Base-by-base conservation (phyloP, 1,284 basidiomycete genomes). In the Gymnopus androsaceus region DNA sequence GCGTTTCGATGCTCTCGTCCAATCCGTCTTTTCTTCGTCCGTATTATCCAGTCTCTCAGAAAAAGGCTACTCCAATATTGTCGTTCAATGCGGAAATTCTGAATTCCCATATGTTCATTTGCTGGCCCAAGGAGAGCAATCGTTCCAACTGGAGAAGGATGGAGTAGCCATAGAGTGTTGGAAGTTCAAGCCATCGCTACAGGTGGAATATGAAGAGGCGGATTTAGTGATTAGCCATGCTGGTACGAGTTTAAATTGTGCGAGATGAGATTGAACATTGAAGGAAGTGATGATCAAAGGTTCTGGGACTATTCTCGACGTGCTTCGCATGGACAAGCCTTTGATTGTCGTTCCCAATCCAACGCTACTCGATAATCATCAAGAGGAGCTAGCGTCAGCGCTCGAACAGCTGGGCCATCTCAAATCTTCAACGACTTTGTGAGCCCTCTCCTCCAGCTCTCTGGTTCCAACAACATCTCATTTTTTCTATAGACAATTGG, bases 231-330 rank as follows among this genome's bases (percentile, higher is more conserved):
- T 98, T 37, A 92, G 92, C 66, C 95, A 98, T 80, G 95, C 94
- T 66, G 95, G 95, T 95, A 68, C 63, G 83, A 28, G 27, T 42
- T 44, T 17, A 23, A 23, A 25, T 8, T 23, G 19, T 27, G 4
- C n/a, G 6, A 36, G 21, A 7, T 14, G 11, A 15, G 9, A 37
- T 15, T 40, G 17, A 33, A 58, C 11, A 19, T 7, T 15, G 36
- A 46, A 30, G 40, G 38, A 47, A 57, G 5, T 36, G 30, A 8
- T 9, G 55, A 44, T 51, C 17, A 67, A 97, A n/a, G 95, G 95
- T 50, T 92, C 96, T 11, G 96, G 95, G 7, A 97, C 95, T 1
- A 95, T 98, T 64, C 79, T 98, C 36, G 92, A 95, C 47, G 92
- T 90, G 11, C 76, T 98, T 41, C 81, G 95, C 25, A 77, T 83